Evolutionary conservation across 192 early-diverging fungal genomes (phyloP).

Genomic region (Irineochytrium annulatum): DNA sequence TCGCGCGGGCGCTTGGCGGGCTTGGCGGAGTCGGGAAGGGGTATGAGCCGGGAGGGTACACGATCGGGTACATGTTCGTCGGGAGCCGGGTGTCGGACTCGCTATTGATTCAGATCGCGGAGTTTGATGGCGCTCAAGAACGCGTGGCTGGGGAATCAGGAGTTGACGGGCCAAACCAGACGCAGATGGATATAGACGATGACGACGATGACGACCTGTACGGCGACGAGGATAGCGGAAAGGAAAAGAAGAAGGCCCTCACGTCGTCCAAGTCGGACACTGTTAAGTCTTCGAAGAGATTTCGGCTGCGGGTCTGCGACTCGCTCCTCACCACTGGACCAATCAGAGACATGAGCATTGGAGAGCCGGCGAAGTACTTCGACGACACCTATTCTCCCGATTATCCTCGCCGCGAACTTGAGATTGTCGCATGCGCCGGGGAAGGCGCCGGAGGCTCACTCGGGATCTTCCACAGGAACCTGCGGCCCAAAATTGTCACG

Average conservation of each 20-base stretch:
- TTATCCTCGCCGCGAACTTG: conserved; percentile 29
- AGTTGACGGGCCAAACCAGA: no score
- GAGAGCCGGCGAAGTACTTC: conserved; percentile 45
- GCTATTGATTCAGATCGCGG: conserved; percentile 62
- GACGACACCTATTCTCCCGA: conserved; percentile 24
- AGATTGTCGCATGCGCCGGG: conserved; percentile 60
- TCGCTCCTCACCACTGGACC: conserved; percentile 74
- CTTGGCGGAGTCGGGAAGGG: conserved; percentile 8
- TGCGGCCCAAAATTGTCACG: conserved; percentile 57
- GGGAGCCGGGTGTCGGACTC: conserved; percentile 65
- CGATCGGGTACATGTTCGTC: conserved; percentile 63
- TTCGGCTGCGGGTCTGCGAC: conserved; percentile 71
- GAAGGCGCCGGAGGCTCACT: conserved; percentile 55
- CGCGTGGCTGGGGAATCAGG: no score
- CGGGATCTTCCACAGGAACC: conserved; percentile 53
- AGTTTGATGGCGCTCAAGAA: conserved; percentile 23
- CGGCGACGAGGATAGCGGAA: conserved; percentile 17
- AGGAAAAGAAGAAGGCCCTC: neutral
- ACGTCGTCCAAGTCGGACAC: neutral
- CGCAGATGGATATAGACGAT: conserved; percentile 22
- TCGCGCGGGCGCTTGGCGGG: conserved; percentile 9
- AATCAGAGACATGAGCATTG: conserved; percentile 69
- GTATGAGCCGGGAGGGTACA: conserved; percentile 10
- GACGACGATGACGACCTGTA: conserved; percentile 37
- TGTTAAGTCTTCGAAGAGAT: conserved; percentile 30